A percentile compares a stretch with the other conserved stretches of the same genome.
Conservation (phyloP, 441 rosid species). For the Monsonia emarginata region DNA sequence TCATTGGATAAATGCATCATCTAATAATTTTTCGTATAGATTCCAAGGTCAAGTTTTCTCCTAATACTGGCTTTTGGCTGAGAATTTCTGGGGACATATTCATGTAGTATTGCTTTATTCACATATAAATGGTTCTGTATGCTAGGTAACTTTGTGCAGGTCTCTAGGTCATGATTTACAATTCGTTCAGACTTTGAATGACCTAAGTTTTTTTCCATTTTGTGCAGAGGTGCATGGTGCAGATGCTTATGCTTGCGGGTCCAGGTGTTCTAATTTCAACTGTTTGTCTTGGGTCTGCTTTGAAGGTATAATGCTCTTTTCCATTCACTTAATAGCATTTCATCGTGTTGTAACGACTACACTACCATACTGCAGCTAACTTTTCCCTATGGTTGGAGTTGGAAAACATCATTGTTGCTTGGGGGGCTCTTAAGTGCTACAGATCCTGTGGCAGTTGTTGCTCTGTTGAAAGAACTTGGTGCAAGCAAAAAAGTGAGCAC, state of each 20-base stretch:
- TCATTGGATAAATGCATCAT: neutral
- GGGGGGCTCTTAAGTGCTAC: constrained; percentile 91
- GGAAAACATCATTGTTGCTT: constrained; percentile 81
- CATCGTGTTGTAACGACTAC: constrained; percentile 1
- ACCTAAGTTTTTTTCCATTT: neutral
- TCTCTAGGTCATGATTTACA: neutral
- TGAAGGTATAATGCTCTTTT: constrained; percentile 45
- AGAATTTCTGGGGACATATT: neutral
- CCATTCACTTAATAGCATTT: constrained; percentile 7
- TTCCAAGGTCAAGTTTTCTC: neutral
- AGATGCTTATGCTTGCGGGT: constrained; percentile 85
- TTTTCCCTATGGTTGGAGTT: constrained; percentile 80
- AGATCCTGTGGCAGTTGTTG: constrained; percentile 96
- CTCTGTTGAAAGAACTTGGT: constrained; percentile 79
- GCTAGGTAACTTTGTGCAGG: neutral
- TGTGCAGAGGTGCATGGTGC: constrained; percentile 64
- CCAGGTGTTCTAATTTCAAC: constrained; percentile 91
- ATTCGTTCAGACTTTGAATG: neutral
- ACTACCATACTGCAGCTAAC: constrained; percentile 41
- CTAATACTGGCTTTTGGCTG: neutral
- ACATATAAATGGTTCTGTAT: neutral
- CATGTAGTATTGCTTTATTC: neutral
- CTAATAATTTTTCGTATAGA: neutral
- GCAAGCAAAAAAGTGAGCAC: constrained; percentile 88
- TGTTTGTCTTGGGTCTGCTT: constrained; percentile 57